Evolutionary conservation across 345 rosid species (phyloP), one percentile per base, ranked within the genome.

Genomic region (Eucalyptus cloeziana): DNA sequence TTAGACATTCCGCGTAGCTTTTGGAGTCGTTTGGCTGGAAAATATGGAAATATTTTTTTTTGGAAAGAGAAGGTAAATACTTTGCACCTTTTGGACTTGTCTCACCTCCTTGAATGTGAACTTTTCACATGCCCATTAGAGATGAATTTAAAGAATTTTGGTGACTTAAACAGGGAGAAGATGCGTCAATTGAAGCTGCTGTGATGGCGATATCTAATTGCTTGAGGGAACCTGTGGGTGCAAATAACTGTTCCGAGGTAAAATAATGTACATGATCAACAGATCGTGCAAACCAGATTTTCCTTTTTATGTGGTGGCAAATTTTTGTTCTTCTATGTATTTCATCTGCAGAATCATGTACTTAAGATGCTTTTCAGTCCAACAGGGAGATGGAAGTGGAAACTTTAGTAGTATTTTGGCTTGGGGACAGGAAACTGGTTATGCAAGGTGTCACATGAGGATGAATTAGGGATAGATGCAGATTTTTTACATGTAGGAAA

Each of bases 161-260:
- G 76, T 8, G 76, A 64, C 76, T n/a, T 7, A 64, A 91, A 85
- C 94, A 97, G 99, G 98, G 99, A 45, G 99, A 97, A 92, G 99
- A 97, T 92, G 95, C 94, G 50, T 96, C 99, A 49, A 95, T 95
- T 89, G 99, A 97, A 93, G 96, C 98, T 91, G 99, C 98, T 71
- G 96, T 95, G 40, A 93, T 94, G 97, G 98, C 99, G 13, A 96
- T 97, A 91, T 95, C 98, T 62, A 94, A 90, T 92, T 96, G 98
- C 92, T 92, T 97, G 93, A 93, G 94, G 91, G 99, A 96, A 89
- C 99, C 99, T 22, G 96, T 93, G 51, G 96, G 96, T 33, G 49
- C 96, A 62, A 95, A 92, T 88, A 97, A 94, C 88, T 97, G 98
- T 90, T 93, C 97, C 4, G 98, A 96, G 91, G 93, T 96, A 16